Evolutionary conservation across 306 rosid species (phyloP).

Genomic region (Trifolium repens): DNA sequence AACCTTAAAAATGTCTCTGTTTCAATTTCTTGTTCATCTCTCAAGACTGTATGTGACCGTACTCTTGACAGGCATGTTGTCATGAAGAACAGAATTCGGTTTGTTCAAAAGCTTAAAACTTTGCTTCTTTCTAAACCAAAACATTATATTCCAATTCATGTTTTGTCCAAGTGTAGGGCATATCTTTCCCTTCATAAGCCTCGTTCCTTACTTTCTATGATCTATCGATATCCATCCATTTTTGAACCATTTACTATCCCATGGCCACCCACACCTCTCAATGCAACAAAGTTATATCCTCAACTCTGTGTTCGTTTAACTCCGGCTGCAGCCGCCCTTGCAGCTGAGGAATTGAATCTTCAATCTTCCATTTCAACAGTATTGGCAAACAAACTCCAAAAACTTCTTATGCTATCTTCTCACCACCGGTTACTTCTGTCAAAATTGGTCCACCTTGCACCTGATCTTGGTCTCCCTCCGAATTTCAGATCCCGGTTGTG

Average conservation of each 20-base stretch:
- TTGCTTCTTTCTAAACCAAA: slow-evolving; percentile 88
- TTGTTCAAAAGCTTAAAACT: slow-evolving; percentile 82
- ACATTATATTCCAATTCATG: slow-evolving; percentile 72
- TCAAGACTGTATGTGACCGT: slow-evolving; percentile 75
- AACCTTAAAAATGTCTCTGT: slow-evolving; percentile 20
- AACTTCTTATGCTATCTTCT: slow-evolving; percentile 87
- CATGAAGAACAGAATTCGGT: slow-evolving; percentile 67
- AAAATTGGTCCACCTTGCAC: slow-evolving; percentile 89
- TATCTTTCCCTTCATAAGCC: slow-evolving; percentile 72
- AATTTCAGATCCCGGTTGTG: slow-evolving; percentile 83
- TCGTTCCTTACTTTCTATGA: slow-evolving; percentile 74
- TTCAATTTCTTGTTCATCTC: slow-evolving; percentile 62
- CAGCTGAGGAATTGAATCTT: slow-evolving; percentile 56
- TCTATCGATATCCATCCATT: slow-evolving; percentile 80
- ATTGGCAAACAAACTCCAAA: slow-evolving; percentile 85
- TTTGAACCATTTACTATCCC: slow-evolving; percentile 74
- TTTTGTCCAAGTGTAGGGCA: slow-evolving; percentile 78
- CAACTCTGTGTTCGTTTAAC: slow-evolving; percentile 92
- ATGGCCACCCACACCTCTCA: slow-evolving; percentile 66
- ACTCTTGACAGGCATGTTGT: slow-evolving; percentile 74
- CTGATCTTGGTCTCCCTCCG: slow-evolving; percentile 89
- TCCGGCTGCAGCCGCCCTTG: slow-evolving; percentile 74
- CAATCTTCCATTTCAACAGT: slow-evolving; percentile 56
- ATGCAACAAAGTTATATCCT: slow-evolving; percentile 74
- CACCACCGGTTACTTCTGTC: slow-evolving; percentile 69